Evolutionary conservation across 345 rosid genomes (phyloP), one percentile per base, ranked within the genome.

Genomic region (Fremontodendron californicum): DNA sequence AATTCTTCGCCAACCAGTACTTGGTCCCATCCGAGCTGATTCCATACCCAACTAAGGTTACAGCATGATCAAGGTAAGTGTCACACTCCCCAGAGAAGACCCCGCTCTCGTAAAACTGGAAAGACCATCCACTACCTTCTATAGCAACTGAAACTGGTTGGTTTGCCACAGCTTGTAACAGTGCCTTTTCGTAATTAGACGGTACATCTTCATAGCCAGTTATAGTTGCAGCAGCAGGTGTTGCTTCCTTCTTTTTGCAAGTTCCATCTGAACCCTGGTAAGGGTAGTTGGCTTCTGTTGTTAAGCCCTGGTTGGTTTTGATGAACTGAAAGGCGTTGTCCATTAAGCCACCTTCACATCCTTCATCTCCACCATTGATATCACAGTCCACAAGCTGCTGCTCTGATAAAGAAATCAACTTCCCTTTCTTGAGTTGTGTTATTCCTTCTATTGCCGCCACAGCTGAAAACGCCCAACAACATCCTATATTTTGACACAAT

Each of bases 111-210:
- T 87, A 87, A 19, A 91, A 83, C 82, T 91, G 93, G 85, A 93
- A 93, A 6, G 52, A 89, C 76, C 88, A 81, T 80, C 98, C 95
- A 74, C 90, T 83, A 6, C 82, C 97, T 66, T 95, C 99, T 64
- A 95, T 89, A 74, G 92, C 97, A 6, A 92, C 87, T 3, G 88
- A 82, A 0, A 95, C 73, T 0, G 98, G 99, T 63, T 95, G 99
- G 74, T 84, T 78, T 4, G 94, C 85, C 48, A 92, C 88, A 0
- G 99, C 99, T 81, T 86, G 88, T 79, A 81, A 66, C 81, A 95
- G 66, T 8, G 93, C 92, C 1, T 46, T 78, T 78, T 95, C 99
- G 29, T 88, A 46, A 49, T 90, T 86, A 5, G 0, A 51, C 0
- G 96, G 94, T 23, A 91, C 94, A 75, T 89, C 90, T 63, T 90